A percentile compares a stretch with the other conserved stretches of the same genome.
phyloP scores from a whole-genome alignment of 768 basidiomycete genomes.

The Rhodosporidiobolus odoratus region DNA sequence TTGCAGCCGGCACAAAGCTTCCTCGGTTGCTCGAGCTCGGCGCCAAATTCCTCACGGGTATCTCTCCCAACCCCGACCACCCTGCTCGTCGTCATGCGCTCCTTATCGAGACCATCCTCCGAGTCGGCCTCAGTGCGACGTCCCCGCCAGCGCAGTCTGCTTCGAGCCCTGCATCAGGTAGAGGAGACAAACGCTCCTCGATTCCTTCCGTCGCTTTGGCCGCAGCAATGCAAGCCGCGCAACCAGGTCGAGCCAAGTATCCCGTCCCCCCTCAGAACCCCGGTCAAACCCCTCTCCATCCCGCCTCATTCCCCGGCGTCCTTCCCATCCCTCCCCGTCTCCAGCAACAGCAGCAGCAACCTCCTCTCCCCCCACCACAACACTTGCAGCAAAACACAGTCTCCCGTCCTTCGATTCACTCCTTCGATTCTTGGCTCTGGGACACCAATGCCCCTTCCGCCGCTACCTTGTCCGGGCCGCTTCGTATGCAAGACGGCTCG shows the following conservation, averaged over 20 bases:
- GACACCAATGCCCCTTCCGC: not conserved
- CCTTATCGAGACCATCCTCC: conserved; percentile 30
- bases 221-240: not conserved
- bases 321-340: not conserved
- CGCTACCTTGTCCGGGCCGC: not conserved
- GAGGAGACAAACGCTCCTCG: not conserved
- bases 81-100: conserved; percentile 10
- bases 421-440: conserved; percentile 23
- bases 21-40: conserved; percentile 30
- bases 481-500: conserved; percentile 20
- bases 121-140: conserved; percentile 9
- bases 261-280: not conserved
- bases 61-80: conserved; percentile 33
- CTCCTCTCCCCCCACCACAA: not conserved
- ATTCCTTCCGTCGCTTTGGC: not conserved
- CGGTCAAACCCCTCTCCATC: not conserved
- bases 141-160: not conserved
- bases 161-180: not conserved
- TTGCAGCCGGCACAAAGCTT: conserved; percentile 21
- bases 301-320: not conserved
- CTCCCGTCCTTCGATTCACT: not conserved
- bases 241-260: not conserved
- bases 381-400: not conserved
- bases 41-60: conserved; percentile 21
- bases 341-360: not conserved